phyloP scores from a whole-genome alignment of 106 monocot genomes.

The Agapanthus africanus region DNA sequence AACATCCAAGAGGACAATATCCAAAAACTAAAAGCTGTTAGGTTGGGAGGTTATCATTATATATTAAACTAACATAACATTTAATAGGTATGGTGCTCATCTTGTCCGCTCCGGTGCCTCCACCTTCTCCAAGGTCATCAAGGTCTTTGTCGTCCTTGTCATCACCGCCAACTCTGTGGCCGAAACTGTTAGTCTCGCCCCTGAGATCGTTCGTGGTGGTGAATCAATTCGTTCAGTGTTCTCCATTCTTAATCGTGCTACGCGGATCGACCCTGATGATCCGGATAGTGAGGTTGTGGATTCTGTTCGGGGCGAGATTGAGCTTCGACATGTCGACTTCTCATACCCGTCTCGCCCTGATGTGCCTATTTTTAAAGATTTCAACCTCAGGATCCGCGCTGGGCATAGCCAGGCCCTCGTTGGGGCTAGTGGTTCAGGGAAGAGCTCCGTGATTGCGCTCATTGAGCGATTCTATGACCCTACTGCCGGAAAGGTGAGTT shows the following conservation, averaged over 20 bases:
- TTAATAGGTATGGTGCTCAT: constrained; percentile 74
- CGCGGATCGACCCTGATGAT: constrained; percentile 66
- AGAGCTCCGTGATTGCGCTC: constrained; percentile 79
- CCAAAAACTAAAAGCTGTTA: too few relatives aligned
- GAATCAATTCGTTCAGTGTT: constrained; percentile 89
- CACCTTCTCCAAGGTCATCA: constrained; percentile 85
- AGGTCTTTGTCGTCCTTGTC: constrained; percentile 84
- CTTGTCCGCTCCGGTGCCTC: constrained; percentile 48
- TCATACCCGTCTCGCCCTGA: constrained; percentile 66
- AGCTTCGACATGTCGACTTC: constrained; percentile 63
- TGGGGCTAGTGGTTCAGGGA: constrained; percentile 93
- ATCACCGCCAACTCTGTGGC: constrained; percentile 84
- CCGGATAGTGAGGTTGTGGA: constrained; percentile 54
- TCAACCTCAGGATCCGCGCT: constrained; percentile 52
- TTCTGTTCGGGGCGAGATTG: constrained; percentile 54
- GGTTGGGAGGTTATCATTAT: too few relatives aligned
- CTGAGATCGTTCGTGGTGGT: constrained; percentile 85
- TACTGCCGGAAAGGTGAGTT: constrained; percentile 60
- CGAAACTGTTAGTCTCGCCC: constrained; percentile 72
- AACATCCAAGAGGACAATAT: too few relatives aligned
- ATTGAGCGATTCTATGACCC: constrained; percentile 95
- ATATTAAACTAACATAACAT: too few relatives aligned
- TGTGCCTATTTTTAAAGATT: constrained; percentile 59
- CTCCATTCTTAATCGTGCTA: constrained; percentile 72
- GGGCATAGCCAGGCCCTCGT: constrained; percentile 78